Conservation (phyloP, 2,329 filamentous ascomycete species). For the Verticillium albo-atrum region DNA sequence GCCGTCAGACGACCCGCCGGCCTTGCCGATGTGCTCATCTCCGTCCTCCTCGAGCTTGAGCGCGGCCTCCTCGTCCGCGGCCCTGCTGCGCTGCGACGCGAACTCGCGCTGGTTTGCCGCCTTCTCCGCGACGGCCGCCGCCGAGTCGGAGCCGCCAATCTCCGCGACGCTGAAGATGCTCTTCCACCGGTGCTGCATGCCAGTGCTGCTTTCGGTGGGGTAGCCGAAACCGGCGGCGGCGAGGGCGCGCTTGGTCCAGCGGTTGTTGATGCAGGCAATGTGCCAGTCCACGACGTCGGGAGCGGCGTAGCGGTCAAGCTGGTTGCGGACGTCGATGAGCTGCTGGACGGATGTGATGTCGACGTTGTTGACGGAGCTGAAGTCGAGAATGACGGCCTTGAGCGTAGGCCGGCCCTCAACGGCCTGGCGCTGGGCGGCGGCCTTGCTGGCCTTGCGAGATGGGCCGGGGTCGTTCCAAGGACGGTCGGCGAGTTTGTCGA, state of each 20-base stretch:
- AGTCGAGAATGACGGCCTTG: conserved; percentile 89
- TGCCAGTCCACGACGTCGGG: conserved; percentile 91
- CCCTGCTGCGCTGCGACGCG: conserved; percentile 3
- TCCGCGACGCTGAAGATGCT: conserved; percentile 95
- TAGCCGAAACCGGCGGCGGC: conserved; percentile 85
- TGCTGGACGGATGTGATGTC: conserved; percentile 91
- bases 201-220: conserved; percentile 47
- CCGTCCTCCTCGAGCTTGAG: conserved; percentile 26
- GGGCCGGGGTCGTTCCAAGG: conserved; percentile 95
- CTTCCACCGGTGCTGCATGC: conserved; percentile 64
- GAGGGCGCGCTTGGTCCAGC: conserved; percentile 90
- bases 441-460: conserved; percentile 40
- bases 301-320: conserved; percentile 78
- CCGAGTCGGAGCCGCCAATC: conserved; percentile 67
- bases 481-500: conserved; percentile 65
- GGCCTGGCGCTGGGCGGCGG: conserved; percentile 33
- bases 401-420: conserved; percentile 58
- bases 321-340: conserved; percentile 90
- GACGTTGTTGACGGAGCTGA: conserved; percentile 89
- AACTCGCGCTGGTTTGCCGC: conserved; percentile 46
- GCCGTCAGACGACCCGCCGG: conserved; percentile 9
- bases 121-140: conserved; percentile 63
- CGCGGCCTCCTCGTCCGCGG: conserved; percentile 28
- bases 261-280: conserved; percentile 87
- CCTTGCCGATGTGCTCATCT: conserved; percentile 17